Conservation (phyloP, 306 rosid genomes). For the Prunus campanulata region DNA sequence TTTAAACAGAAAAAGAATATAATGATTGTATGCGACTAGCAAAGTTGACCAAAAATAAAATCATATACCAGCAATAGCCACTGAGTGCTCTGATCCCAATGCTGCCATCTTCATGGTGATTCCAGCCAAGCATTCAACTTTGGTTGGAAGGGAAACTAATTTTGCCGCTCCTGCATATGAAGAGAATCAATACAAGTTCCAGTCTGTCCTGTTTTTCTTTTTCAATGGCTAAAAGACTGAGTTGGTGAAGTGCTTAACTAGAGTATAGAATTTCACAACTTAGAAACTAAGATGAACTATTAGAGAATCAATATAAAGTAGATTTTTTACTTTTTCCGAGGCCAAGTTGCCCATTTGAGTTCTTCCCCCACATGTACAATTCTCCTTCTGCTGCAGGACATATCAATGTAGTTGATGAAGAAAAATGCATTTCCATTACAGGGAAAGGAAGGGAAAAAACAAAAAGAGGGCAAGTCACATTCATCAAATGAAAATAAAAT, state of each 20-base stretch:
- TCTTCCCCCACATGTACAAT: constrained; percentile 87
- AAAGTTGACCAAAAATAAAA: background rate
- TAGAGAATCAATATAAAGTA: constrained; percentile 15
- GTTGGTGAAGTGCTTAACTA: background rate
- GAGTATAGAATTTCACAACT: constrained; percentile 2
- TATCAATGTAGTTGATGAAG: background rate
- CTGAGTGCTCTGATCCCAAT: constrained; percentile 83
- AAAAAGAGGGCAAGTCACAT: no score
- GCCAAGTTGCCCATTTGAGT: constrained; percentile 90
- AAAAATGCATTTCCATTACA: background rate
- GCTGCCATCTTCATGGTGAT: constrained; percentile 69
- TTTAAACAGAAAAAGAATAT: constrained; percentile 7
- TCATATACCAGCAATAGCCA: constrained; percentile 76
- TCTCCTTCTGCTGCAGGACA: constrained; percentile 72
- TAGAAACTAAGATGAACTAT: background rate
- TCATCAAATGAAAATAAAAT: no score
- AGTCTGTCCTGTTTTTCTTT: background rate
- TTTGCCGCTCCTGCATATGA: constrained; percentile 58
- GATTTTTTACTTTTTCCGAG: constrained; percentile 77
- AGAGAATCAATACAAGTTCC: constrained; percentile 20
- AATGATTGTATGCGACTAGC: background rate
- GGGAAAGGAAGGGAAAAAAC: background rate
- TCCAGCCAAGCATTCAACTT: constrained; percentile 82
- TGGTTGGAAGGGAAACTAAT: constrained; percentile 61
- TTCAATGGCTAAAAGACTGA: constrained; percentile 12